Evolutionary conservation across 768 basidiomycete species (phyloP).

Genomic region (Xanthoconium stramineum): DNA sequence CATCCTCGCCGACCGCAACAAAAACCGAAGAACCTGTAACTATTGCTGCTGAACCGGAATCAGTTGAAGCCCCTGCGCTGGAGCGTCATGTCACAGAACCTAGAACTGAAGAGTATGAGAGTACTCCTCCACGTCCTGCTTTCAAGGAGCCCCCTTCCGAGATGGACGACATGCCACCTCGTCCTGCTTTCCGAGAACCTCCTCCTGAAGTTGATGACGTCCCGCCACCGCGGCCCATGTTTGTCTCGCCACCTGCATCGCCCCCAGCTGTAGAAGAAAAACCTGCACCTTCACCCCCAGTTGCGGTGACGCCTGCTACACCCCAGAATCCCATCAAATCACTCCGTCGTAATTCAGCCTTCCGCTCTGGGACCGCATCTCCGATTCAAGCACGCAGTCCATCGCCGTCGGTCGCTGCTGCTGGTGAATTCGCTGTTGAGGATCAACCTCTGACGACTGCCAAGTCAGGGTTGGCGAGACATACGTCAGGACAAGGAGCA

Average conservation of each 20-base stretch:
- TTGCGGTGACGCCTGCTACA: slow-evolving; percentile 42
- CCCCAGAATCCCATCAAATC: slow-evolving; percentile 53
- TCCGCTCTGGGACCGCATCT: slow-evolving; percentile 35
- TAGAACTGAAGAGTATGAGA: slow-evolving; percentile 12
- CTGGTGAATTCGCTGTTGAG: slow-evolving; percentile 30
- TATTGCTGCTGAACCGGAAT: slow-evolving; percentile 16
- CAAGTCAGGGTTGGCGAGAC: slow-evolving; percentile 40
- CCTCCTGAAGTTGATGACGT: slow-evolving; percentile 54
- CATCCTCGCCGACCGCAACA: slow-evolving; percentile 12
- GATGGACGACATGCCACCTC: slow-evolving; percentile 27
- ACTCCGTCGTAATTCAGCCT: slow-evolving; percentile 32
- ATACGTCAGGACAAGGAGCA: slow-evolving; percentile 40
- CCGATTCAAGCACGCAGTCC: slow-evolving; percentile 39
- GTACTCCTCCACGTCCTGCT: slow-evolving; percentile 35
- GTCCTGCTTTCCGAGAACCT: slow-evolving; percentile 60
- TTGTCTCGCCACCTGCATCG: slow-evolving; percentile 22
- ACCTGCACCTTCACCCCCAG: slow-evolving; percentile 28
- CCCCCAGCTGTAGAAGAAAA: slow-evolving; percentile 27
- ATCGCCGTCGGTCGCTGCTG: slow-evolving; percentile 35
- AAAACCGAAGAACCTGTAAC: slow-evolving; percentile 19
- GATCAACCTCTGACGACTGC: slow-evolving; percentile 33
- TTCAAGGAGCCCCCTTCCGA: slow-evolving; percentile 64
- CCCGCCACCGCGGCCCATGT: slow-evolving; percentile 13
- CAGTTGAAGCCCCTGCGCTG: slow-evolving; percentile 2
- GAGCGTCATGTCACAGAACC: slow-evolving; percentile 4